These are phyloP conservation scores for Strobilomyces dryophilus DNA, from an alignment of 768 basidiomycete species.

Conservation along the genomic window DNA sequence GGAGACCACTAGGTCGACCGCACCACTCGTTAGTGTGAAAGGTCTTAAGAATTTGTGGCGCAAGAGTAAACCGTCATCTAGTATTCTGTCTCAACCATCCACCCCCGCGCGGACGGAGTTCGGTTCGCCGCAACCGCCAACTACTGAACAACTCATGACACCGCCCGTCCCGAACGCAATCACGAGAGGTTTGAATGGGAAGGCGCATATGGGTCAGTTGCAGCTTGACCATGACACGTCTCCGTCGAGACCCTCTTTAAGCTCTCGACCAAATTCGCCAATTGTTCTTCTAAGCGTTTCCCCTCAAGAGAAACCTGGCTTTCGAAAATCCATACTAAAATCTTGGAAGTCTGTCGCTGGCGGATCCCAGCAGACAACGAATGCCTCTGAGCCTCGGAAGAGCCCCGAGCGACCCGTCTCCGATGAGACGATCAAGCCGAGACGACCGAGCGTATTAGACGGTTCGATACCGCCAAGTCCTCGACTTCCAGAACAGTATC, in stretches of 20 bases:
- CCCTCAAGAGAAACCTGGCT: slow-evolving; percentile 41
- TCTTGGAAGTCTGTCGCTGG: slow-evolving; percentile 51
- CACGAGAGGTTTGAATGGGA: slow-evolving; percentile 18
- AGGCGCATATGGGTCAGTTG: slow-evolving; percentile 42
- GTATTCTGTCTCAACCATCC: slow-evolving; percentile 33
- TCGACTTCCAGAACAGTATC: slow-evolving; percentile 50
- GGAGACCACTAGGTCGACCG: slow-evolving; percentile 28
- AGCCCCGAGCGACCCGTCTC: slow-evolving; percentile 38
- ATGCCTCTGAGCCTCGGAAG: slow-evolving; percentile 32
- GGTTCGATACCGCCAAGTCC: slow-evolving; percentile 57
- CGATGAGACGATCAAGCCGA: slow-evolving; percentile 33
- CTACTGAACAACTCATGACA: slow-evolving; percentile 24
- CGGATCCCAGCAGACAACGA: slow-evolving; percentile 26
- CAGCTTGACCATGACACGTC: slow-evolving; percentile 60
- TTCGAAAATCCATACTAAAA: slow-evolving; percentile 72
- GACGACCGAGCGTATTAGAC: slow-evolving; percentile 48
- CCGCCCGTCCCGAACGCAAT: slow-evolving; percentile 25
- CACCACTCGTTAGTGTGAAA: slow-evolving; percentile 69
- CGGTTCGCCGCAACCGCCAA: slow-evolving; percentile 31
- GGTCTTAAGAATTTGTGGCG: slow-evolving; percentile 76
- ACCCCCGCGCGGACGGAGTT: slow-evolving; percentile 37
- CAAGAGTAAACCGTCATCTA: slow-evolving; percentile 51
- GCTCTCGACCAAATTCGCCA: slow-evolving; percentile 29
- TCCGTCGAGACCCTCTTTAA: slow-evolving; percentile 31
- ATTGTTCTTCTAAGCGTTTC: slow-evolving; percentile 13